These are phyloP conservation scores for Phytophthora idaei DNA, from an alignment of 352 stramenopile genomes.

Conservation along the genomic window DNA sequence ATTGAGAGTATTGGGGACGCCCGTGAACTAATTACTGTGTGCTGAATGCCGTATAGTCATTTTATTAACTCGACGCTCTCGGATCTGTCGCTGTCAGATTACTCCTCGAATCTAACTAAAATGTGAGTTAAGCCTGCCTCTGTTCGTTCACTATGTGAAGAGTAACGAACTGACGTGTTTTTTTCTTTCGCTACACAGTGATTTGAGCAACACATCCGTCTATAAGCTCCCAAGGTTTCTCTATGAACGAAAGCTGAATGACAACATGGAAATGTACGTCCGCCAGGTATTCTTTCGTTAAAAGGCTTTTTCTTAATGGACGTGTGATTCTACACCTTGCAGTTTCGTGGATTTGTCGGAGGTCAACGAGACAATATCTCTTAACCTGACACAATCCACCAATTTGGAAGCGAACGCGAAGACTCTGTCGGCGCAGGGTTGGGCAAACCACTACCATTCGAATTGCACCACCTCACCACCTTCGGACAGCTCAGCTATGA, in stretches of 20 bases:
- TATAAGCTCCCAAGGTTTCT: background rate
- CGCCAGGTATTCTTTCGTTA: background rate
- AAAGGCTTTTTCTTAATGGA: background rate
- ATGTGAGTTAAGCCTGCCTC: background rate
- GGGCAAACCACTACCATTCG: conserved; percentile 6
- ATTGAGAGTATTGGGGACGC: background rate
- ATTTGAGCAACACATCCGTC: background rate
- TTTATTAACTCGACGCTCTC: background rate
- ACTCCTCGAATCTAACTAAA: background rate
- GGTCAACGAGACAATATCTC: background rate
- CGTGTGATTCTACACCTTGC: background rate
- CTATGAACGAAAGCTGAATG: conserved; percentile 3
- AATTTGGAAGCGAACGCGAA: conserved; percentile 7
- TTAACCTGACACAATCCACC: conserved; percentile 3
- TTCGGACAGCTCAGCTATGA: background rate
- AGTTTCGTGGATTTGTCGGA: conserved; percentile 21
- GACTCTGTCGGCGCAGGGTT: conserved; percentile 9
- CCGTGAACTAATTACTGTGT: background rate
- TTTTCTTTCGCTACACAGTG: background rate
- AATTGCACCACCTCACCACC: too few species aligned
- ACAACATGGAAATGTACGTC: conserved; percentile 2
- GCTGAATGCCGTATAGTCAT: background rate
- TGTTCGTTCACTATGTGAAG: background rate
- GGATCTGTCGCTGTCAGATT: conserved; percentile 2
- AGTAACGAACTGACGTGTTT: background rate